phyloP scores from a whole-genome alignment of 345 rosid genomes.

The Eucalyptus pauciflora region DNA sequence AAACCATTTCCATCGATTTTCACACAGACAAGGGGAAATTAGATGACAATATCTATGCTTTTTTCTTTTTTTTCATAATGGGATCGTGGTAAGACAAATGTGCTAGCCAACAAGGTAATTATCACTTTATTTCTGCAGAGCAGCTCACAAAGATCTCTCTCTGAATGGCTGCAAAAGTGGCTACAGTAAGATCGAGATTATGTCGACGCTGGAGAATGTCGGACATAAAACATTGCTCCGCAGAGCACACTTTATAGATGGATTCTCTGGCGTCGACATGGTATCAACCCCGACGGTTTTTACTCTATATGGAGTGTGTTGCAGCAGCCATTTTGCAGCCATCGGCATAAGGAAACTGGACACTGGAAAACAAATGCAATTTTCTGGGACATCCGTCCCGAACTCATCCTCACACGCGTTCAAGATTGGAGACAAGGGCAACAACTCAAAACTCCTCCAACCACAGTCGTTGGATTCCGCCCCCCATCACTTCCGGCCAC shows the following conservation, averaged over 20 bases:
- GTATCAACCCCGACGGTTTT: background rate
- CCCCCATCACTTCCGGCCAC: background rate
- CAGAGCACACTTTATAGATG: too few relatives aligned
- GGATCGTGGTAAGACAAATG: background rate
- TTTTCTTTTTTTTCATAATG: background rate
- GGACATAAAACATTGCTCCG: too few relatives aligned
- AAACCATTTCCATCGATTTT: background rate
- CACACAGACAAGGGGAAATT: background rate
- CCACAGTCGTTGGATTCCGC: background rate
- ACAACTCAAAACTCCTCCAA: too few relatives aligned
- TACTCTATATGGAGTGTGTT: background rate
- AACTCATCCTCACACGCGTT: background rate
- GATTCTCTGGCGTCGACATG: background rate
- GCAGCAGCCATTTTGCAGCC: background rate
- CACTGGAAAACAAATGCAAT: background rate
- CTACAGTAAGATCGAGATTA: background rate
- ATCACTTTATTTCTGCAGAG: background rate
- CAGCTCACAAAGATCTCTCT: background rate
- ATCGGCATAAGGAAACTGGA: rapidly evolving
- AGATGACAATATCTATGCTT: background rate
- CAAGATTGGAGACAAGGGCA: background rate
- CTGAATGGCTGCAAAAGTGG: background rate
- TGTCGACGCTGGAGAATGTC: background rate
- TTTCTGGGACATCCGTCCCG: background rate
- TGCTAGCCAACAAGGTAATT: background rate